phyloP scores from a whole-genome alignment of 116 monocot species.

The Trichopus zeylanicus region DNA sequence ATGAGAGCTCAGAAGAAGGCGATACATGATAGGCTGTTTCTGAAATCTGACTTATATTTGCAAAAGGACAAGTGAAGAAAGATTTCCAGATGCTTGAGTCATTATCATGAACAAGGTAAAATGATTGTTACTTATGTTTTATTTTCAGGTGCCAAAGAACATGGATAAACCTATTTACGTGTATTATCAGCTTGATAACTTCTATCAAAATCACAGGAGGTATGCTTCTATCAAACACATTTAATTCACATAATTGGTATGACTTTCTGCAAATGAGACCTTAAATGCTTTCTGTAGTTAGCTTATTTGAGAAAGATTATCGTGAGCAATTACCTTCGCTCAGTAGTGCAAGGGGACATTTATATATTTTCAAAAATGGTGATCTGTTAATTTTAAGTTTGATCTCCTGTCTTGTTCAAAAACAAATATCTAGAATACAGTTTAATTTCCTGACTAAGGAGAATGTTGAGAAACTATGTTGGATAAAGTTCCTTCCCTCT shows the following conservation, averaged over 20 bases:
- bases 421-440: background rate
- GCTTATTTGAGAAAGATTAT: no score
- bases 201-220: constrained; percentile 88
- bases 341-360: background rate
- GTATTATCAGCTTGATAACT: constrained; percentile 81
- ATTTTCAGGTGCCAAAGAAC: constrained; percentile 46
- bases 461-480: background rate
- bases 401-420: background rate
- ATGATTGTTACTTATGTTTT: background rate
- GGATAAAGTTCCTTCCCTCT: background rate
- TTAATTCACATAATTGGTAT: background rate
- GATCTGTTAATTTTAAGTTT: no score
- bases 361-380: background rate
- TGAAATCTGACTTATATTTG: background rate
- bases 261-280: background rate
- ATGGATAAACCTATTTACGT: constrained; percentile 68
- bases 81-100: background rate
- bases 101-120: background rate
- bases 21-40: background rate
- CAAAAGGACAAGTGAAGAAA: no score
- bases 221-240: constrained; percentile 5
- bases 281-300: no score
- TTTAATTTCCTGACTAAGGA: background rate
- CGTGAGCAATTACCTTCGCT: background rate
- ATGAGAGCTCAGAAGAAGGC: no score